Base-by-base conservation (phyloP, 345 rosid genomes). In the Populus ilicifolia region DNA sequence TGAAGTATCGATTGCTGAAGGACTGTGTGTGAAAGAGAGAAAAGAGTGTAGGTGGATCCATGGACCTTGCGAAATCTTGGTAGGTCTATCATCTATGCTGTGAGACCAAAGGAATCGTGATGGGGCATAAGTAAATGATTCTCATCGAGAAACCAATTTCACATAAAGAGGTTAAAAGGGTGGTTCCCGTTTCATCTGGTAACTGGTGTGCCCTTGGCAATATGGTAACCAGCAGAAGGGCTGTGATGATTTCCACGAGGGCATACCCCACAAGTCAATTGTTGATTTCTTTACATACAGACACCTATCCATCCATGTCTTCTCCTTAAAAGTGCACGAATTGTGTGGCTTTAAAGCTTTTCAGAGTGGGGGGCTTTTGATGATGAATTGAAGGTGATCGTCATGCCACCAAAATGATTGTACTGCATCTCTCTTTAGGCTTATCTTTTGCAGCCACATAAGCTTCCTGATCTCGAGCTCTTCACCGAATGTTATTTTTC, bases 361-460 rank as follows among this genome's bases (percentile, higher is more conserved):
- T 59, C 41, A 59, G 16, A 11, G 79, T 59, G 67, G 79, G 74
- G 69, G 14, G 29, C 67, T 41, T 59, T 21, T 46, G 79, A 56
- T 59, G 50, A 77, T 69, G 73, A 77, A 68, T 70, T 69, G 74
- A 66, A 41, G 70, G 2, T 36, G 67, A 76, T 76, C 56, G 59
- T 29, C 74, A 56, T 59, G 74, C 79, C 67, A 59, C 79, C 46
- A 69, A 43, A 69, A 77, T 69, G 59, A 77, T 77, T 61, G 33
- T 69, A 77, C 74, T 20, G 11, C 46, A n/a, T 62, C 23, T 59
- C 69, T 76, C 64, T 18, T 39, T 25, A 36, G 59, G 75, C 44
- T 56, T 35, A 35, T 35, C 67, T 13, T 5, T 35, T 30, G 16
- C 43, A 11, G 46, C 14, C 46, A 52, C n/a, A 0, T 35, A 16